These are phyloP conservation scores for Tetrastigma voinierianum DNA, from an alignment of 164 flowering plant genomes.

Conservation along the genomic window DNA sequence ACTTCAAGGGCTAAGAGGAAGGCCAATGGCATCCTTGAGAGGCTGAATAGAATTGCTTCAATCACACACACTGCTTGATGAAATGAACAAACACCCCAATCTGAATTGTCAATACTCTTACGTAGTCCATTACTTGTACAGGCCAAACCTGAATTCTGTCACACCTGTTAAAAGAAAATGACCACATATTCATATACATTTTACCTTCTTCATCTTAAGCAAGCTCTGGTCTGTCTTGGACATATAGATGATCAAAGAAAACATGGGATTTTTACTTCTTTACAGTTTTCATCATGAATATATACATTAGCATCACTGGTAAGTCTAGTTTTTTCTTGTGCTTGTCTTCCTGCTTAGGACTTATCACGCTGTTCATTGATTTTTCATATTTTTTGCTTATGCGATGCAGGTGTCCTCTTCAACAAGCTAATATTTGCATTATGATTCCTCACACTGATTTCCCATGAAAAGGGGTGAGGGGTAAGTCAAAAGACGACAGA, in stretches of 20 bases:
- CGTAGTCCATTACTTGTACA: background rate
- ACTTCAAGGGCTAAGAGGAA: conserved; percentile 83
- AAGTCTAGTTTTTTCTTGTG: background rate
- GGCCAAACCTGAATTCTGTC: background rate
- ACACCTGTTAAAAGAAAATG: background rate
- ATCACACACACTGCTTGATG: conserved; percentile 64
- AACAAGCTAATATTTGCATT: no score
- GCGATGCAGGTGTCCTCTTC: no score
- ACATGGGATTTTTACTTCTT: background rate
- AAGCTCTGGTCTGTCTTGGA: conserved; percentile 7
- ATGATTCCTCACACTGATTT: no score
- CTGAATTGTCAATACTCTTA: background rate
- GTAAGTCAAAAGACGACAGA: no score
- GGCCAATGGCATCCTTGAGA: conserved; percentile 69
- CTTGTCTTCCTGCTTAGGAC: background rate
- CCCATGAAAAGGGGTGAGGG: no score
- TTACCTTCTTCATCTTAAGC: background rate
- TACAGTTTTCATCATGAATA: background rate
- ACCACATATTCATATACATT: background rate
- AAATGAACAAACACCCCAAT: background rate
- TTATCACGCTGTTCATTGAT: background rate
- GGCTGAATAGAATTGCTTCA: conserved; percentile 40
- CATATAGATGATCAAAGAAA: background rate
- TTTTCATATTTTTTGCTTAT: no score
- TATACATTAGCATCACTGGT: conserved; percentile 1